A percentile compares a stretch with the other conserved stretches of the same genome.
phyloP scores from a whole-genome alignment of 306 rosid genomes.

The Quillaja saponaria region DNA sequence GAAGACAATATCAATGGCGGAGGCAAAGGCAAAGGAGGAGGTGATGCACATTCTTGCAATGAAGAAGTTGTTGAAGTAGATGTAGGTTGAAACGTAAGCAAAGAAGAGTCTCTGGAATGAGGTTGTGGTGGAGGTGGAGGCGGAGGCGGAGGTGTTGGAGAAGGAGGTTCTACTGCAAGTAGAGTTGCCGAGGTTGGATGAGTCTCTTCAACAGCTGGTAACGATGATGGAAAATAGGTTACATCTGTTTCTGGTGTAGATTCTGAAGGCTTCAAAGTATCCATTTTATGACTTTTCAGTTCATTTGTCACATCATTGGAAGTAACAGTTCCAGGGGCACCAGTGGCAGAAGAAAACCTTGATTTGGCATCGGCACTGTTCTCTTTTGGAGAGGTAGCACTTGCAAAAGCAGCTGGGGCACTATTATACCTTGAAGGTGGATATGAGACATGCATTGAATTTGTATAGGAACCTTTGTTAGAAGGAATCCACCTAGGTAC shows the following conservation, averaged over 20 bases:
- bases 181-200: constrained; percentile 30
- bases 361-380: constrained; percentile 48
- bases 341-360: constrained; percentile 48
- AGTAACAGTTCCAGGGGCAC: constrained; percentile 29
- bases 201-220: constrained; percentile 43
- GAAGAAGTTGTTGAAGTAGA: no score
- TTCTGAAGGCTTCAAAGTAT: constrained; percentile 52
- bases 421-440: constrained; percentile 74
- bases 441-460: constrained; percentile 81
- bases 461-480: constrained; percentile 67
- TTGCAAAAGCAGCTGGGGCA: constrained; percentile 59
- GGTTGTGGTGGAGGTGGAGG: constrained; percentile 28
- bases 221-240: constrained; percentile 37
- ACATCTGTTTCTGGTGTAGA: constrained; percentile 43
- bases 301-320: constrained; percentile 49
- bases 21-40: constrained; percentile 33
- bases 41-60: constrained; percentile 31
- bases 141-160: constrained; percentile 17
- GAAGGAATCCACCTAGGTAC: constrained; percentile 81
- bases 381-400: constrained; percentile 51
- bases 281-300: constrained; percentile 41
- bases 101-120: constrained; percentile 24
- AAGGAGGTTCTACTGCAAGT: constrained; percentile 26
- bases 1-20: constrained; percentile 30
- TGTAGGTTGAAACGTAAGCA: constrained; percentile 20